Evolutionary conservation across 768 basidiomycete genomes (phyloP).

Genomic region (Holtermanniella nyarrowii): DNA sequence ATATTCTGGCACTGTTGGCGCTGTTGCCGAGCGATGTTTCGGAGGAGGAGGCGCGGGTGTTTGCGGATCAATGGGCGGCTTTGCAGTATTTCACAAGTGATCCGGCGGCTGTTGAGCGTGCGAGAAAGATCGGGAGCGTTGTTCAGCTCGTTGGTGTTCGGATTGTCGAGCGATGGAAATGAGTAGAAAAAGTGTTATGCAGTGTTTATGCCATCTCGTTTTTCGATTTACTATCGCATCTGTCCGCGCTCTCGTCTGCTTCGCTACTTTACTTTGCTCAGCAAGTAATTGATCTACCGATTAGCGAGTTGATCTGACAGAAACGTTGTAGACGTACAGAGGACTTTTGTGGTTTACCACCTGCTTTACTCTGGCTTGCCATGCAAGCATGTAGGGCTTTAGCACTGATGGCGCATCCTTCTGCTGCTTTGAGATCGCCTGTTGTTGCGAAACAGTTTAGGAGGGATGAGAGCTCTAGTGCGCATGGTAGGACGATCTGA

Average conservation of each 20-base stretch:
- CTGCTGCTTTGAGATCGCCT: conserved; percentile 26
- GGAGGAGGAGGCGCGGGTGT: too few relatives aligned
- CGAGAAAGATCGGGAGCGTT: conserved; percentile 8
- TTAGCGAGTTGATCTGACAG: not conserved
- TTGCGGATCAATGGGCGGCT: too few relatives aligned
- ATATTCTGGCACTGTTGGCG: conserved; percentile 7
- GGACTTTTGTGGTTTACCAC: conserved; percentile 15
- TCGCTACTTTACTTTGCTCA: conserved; percentile 16
- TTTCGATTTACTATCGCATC: not conserved
- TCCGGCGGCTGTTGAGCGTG: not conserved
- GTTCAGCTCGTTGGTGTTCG: conserved; percentile 21
- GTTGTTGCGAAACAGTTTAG: conserved; percentile 38
- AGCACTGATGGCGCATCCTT: conserved; percentile 28
- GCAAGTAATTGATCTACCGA: conserved; percentile 23
- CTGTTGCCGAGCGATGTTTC: not conserved
- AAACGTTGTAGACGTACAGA: conserved; percentile 16
- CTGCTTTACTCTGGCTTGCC: conserved; percentile 14
- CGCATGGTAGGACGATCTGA: conserved; percentile 23
- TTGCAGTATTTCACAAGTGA: not conserved
- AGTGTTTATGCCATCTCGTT: not conserved
- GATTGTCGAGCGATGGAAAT: conserved; percentile 17
- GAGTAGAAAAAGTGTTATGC: conserved; percentile 4
- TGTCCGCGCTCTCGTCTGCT: too few relatives aligned
- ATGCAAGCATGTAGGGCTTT: conserved; percentile 37
- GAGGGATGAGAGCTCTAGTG: conserved; percentile 32